A percentile compares a stretch with the other conserved stretches of the same genome.
phyloP scores from a whole-genome alignment of 805 yeast genomes.

The Saccharomycopsis sp. region DNA sequence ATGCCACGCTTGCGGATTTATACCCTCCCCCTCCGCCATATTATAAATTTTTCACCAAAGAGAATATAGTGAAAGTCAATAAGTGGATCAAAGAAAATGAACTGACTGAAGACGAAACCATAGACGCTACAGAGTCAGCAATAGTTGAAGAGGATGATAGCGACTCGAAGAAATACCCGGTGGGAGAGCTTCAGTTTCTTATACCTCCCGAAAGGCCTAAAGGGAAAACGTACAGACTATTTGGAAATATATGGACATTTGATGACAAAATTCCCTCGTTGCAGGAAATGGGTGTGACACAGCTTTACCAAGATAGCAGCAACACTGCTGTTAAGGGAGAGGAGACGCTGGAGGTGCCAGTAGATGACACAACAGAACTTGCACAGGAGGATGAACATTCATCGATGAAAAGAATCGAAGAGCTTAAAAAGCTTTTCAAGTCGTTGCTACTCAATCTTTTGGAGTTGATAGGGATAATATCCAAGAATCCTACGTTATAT shows the following conservation, averaged over 20 bases:
- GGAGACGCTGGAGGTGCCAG: conserved; percentile 58
- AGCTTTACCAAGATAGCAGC: conserved; percentile 47
- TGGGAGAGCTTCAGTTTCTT: conserved; percentile 48
- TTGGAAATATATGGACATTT: conserved; percentile 83
- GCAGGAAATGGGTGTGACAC: conserved; percentile 68
- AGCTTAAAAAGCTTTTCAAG: conserved; percentile 71
- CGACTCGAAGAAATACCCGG: conserved; percentile 26
- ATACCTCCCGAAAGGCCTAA: conserved; percentile 60
- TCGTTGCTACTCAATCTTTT: conserved; percentile 74
- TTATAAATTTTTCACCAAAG: conserved; percentile 63
- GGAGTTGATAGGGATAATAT: conserved; percentile 72
- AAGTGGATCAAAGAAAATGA: conserved; percentile 23
- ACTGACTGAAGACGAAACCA: conserved; percentile 20
- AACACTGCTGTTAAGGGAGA: conserved; percentile 44
- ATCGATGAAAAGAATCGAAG: conserved; percentile 52
- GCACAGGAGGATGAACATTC: conserved; percentile 33
- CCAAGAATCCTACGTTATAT: conserved; percentile 62
- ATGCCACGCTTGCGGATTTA: conserved; percentile 48
- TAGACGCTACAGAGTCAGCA: conserved; percentile 21
- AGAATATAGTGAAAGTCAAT: conserved; percentile 46
- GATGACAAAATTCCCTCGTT: conserved; percentile 70
- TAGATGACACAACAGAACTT: conserved; percentile 31
- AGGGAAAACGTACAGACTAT: conserved; percentile 68
- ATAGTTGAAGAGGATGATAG: conserved; percentile 21
- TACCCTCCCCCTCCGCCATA: conserved; percentile 95